Conservation (phyloP, 805 yeast genomes). For the Wickerhamomyces bisporus region DNA sequence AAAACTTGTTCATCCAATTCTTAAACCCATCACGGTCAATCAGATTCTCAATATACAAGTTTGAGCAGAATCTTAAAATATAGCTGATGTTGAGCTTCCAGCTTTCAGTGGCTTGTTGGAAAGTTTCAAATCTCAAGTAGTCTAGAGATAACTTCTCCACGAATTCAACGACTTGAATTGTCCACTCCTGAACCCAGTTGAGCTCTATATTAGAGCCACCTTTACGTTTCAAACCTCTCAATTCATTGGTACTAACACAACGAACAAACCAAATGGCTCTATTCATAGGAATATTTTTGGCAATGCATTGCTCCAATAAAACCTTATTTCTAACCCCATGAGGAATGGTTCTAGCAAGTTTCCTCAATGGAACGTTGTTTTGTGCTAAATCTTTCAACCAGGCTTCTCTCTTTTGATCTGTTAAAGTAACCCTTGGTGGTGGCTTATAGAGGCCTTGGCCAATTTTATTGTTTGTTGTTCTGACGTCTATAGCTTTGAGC, state of each 20-base stretch:
- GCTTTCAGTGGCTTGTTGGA: conserved; percentile 33
- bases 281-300: conserved; percentile 63
- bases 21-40: conserved; percentile 59
- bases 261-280: conserved; percentile 90
- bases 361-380: conserved; percentile 56
- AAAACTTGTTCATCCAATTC: conserved; percentile 54
- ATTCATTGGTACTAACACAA: conserved; percentile 79
- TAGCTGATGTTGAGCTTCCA: conserved; percentile 54
- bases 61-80: conserved; percentile 51
- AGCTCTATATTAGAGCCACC: conserved; percentile 39
- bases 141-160: conserved; percentile 32
- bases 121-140: conserved; percentile 29
- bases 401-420: conserved; percentile 76
- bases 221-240: conserved; percentile 51
- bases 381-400: conserved; percentile 84
- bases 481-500: conserved; percentile 41
- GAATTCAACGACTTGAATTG: conserved; percentile 69
- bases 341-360: conserved; percentile 75
- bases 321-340: conserved; percentile 79
- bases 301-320: conserved; percentile 67
- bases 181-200: conserved; percentile 85
- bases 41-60: conserved; percentile 64
- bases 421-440: conserved; percentile 85
- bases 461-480: conserved; percentile 41
- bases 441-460: conserved; percentile 57